Base-by-base conservation (phyloP, 2,329 filamentous ascomycete species). In the Davidsoniella neocaledoniae region DNA sequence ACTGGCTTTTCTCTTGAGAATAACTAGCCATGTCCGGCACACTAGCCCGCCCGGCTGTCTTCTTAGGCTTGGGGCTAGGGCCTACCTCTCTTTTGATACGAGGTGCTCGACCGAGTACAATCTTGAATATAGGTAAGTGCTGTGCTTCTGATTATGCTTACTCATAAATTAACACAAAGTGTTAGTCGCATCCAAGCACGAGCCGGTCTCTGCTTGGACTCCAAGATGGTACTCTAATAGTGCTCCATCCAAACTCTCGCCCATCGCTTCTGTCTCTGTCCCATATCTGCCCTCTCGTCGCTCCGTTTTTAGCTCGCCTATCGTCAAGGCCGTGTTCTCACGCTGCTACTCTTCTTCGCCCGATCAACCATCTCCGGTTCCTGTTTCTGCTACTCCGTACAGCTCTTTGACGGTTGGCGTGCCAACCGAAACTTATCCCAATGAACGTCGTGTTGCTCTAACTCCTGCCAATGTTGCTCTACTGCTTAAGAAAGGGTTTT, bases 401-500 rank as follows among this genome's bases (percentile, higher is more conserved):
- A 68, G 73, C 17, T 69, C 79, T 42, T 72, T 94, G 50, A 83
- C 78, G 3, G 77, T 94, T 44, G 86, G 86, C 52, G 76, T 91
- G 3, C 86, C 86, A 12, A 77, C 74, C 52, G 87, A 94, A 64
- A 81, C 76, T n/a, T 86, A 75, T 58, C 75, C 79, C 1, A 77
- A 80, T 52, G 87, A 94, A 66, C 79, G 82, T 40, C 83, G 87
- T 46, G 86, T 94, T 12, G 85, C 87, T 26, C 72, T 94, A 50
- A 90, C 85, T 0, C 87, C 87, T 1, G 77, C 84, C 55, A 94
- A 94, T 66, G 84, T 87, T 14, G 74, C 80, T 2, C 68, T 93
- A 1, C 67, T 94, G 1, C 75, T 88, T 55, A 93, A 93, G 63
- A 94, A 93, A 63, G 87, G 86, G 33, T 91, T 86, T 62, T 73